phyloP scores from a whole-genome alignment of 441 rosid species.

The Adansonia gregorii region DNA sequence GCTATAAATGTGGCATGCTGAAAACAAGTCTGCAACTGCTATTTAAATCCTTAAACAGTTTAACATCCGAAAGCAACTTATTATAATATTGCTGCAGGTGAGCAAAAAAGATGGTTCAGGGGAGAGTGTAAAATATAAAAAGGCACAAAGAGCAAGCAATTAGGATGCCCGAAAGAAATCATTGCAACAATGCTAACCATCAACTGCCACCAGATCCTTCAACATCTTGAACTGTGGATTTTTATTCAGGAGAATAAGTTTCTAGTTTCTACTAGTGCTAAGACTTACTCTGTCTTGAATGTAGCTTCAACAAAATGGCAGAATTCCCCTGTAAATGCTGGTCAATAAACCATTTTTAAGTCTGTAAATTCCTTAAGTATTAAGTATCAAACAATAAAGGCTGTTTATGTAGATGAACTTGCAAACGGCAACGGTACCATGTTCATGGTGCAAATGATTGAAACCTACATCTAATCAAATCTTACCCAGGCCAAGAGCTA shows the following conservation, averaged over 20 bases:
- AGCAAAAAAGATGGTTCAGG: conserved; percentile 42
- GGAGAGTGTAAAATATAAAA: conserved; percentile 40
- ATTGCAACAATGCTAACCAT: conserved; percentile 14
- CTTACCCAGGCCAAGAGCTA: neutral
- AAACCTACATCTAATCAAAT: neutral
- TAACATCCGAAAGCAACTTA: conserved; percentile 6
- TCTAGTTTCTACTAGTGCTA: neutral
- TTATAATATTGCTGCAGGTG: conserved; percentile 38
- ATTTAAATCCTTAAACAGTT: too few relatives aligned
- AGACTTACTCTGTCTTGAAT: neutral
- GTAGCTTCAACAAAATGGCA: conserved; percentile 12
- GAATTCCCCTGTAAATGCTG: conserved; percentile 8
- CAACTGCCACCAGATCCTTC: neutral
- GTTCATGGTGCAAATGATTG: neutral
- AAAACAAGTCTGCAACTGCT: too few relatives aligned
- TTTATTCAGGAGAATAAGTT: neutral
- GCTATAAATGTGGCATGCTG: too few relatives aligned
- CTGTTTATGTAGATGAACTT: neutral
- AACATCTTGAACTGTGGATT: neutral
- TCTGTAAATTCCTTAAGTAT: conserved; percentile 10
- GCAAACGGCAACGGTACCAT: neutral
- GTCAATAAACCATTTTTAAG: conserved; percentile 15
- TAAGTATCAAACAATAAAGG: neutral
- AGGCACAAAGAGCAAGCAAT: conserved; percentile 36
- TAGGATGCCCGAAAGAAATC: conserved; percentile 28